These are phyloP conservation scores for Theobroma grandiflorum DNA, from an alignment of 441 rosid species.

Conservation along the genomic window DNA sequence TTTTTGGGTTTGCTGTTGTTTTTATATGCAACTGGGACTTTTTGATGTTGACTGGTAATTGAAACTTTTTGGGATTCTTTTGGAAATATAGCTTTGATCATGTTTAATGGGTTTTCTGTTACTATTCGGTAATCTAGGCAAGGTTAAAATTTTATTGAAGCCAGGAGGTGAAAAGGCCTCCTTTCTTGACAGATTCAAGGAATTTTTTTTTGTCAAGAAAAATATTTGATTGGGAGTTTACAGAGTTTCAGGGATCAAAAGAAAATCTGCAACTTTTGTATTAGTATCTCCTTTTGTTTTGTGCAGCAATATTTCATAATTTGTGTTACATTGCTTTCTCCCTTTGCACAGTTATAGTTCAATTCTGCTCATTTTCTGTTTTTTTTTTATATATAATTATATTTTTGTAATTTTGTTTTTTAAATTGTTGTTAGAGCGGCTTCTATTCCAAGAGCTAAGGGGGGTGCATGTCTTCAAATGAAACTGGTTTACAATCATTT, in stretches of 20 bases:
- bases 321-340: not conserved
- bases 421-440: slow-evolving; percentile 49
- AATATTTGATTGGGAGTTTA: not conserved
- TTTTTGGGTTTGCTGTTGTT: not conserved
- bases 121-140: not conserved
- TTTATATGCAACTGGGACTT: not conserved
- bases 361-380: not conserved
- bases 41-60: slow-evolving; percentile 13
- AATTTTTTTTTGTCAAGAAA: not conserved
- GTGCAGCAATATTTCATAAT: not conserved
- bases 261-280: not conserved
- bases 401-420: not conserved
- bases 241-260: not conserved
- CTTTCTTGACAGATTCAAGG: not conserved
- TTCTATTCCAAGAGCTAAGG: slow-evolving; percentile 50
- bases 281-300: not conserved
- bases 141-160: not conserved
- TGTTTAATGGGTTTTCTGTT: not conserved
- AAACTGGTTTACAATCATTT: slow-evolving; percentile 54
- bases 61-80: slow-evolving; percentile 24
- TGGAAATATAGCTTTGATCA: not conserved
- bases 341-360: not conserved
- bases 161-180: not conserved
- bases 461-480: slow-evolving; percentile 53
- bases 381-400: not conserved